Base-by-base conservation (phyloP, 169 alveolate genomes). In the Sarcocystis neurona region DNA sequence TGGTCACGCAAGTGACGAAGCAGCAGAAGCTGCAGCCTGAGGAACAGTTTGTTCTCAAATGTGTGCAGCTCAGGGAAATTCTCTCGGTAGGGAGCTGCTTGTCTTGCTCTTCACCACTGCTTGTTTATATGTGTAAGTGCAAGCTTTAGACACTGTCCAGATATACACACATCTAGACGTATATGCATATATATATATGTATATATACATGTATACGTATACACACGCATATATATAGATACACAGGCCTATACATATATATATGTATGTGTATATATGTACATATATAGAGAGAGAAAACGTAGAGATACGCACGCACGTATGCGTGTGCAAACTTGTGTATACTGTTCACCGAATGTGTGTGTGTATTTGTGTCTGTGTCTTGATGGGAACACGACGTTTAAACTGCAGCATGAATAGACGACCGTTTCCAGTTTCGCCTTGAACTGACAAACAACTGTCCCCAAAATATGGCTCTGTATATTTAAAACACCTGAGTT, bases 21-120 rank as follows among this genome's bases (percentile, higher is more conserved):
- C 85, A 93, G 41, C 92, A 94, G 50, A 95, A 96, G 41, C 93
- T 95, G 48, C 96, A 95, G 87, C 93, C 97, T 10, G 98, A 97
- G 85, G 96, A 95, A 43, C 95, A 92, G 75, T 96, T 97, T 84
- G 93, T 94, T 50, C 91, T 92, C 89, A 95, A 95, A 84, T 80
- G 92, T 74, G 94, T 93, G 82, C 92, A 94, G 46, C 92, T 94
- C 68, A 46, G 74, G 47, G 91, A 87, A 44, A 84, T 60, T 68
- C 86, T 87, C 44, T 72, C 75, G 50, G 91, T 87, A 43, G 4
- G 91, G 41, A 20, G 39, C 46, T 5, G 12, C 43, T 77, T 18
- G 60, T 48, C 27, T 6, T 48, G 6, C 60, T 10, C 27, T 6
- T 6, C 27, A 48, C 60, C 6, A 48, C 6, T 10, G 60, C 60